These are phyloP conservation scores for Scortechinia acanthostroma DNA, from an alignment of 2,329 filamentous ascomycete genomes.

Conservation along the genomic window DNA sequence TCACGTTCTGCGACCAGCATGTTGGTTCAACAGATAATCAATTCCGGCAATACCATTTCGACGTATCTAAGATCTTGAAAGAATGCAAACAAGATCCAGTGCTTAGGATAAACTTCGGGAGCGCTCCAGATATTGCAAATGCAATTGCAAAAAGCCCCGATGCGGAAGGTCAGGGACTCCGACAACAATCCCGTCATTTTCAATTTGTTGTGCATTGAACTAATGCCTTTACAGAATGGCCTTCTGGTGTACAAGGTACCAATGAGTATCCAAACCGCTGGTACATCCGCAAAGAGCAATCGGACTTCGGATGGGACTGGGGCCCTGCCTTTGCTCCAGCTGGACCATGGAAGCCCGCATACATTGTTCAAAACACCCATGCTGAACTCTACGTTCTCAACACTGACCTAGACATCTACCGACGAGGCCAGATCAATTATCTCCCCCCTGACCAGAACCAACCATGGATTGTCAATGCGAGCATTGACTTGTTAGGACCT, in stretches of 20 bases:
- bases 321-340: constrained; percentile 52
- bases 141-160: constrained; percentile 39
- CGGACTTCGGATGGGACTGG: constrained; percentile 62
- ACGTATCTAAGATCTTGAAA: constrained; percentile 36
- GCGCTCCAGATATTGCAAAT: constrained; percentile 42
- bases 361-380: constrained; percentile 38
- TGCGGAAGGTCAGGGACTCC: constrained; percentile 34
- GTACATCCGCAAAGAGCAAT: constrained; percentile 54
- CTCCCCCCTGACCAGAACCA: constrained; percentile 44
- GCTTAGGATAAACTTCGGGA: constrained; percentile 45
- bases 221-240: constrained; percentile 42
- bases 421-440: constrained; percentile 48
- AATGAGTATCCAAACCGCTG: constrained; percentile 44
- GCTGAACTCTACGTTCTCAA: constrained; percentile 38
- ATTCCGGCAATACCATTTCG: constrained; percentile 53
- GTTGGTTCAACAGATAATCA: constrained; percentile 53
- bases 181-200: constrained; percentile 7
- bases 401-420: constrained; percentile 48
- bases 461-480: constrained; percentile 54
- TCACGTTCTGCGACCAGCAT: constrained; percentile 42
- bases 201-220: not conserved
- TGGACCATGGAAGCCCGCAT: constrained; percentile 55
- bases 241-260: constrained; percentile 31
- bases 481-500: constrained; percentile 44
- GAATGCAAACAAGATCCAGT: constrained; percentile 27